These are phyloP conservation scores for Cytospora mali DNA, from an alignment of 2,329 filamentous ascomycete genomes.

Conservation along the genomic window DNA sequence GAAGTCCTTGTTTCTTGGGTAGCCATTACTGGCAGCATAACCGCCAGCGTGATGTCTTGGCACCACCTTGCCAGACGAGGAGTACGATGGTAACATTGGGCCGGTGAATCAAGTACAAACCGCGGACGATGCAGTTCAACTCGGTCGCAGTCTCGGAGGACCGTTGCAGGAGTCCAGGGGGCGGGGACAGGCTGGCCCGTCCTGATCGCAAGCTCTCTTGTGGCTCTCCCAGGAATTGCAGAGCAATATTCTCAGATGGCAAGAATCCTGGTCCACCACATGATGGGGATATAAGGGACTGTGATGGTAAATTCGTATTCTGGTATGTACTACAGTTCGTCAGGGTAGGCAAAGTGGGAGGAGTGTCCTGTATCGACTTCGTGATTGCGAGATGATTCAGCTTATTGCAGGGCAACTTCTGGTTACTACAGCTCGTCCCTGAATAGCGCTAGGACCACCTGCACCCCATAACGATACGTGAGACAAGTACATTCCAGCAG, in stretches of 20 bases:
- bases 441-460: slow-evolving; percentile 15
- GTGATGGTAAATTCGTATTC: slow-evolving; percentile 20
- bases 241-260: slow-evolving; percentile 22
- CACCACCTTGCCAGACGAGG: slow-evolving; percentile 69
- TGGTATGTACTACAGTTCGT: slow-evolving; percentile 12
- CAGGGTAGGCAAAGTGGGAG: not conserved
- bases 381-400: slow-evolving; percentile 24
- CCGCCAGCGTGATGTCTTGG: slow-evolving; percentile 76
- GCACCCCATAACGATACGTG: not conserved
- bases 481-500: slow-evolving; percentile 7
- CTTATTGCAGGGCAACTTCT: slow-evolving; percentile 3
- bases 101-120: slow-evolving; percentile 20
- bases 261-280: slow-evolving; percentile 20
- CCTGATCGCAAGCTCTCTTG: slow-evolving; percentile 18
- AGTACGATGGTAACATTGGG: slow-evolving; percentile 63
- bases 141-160: slow-evolving; percentile 27
- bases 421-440: slow-evolving; percentile 9
- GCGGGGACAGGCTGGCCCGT: slow-evolving; percentile 24
- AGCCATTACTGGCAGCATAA: slow-evolving; percentile 73
- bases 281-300: slow-evolving; percentile 10
- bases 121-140: slow-evolving; percentile 6
- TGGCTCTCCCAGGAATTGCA: slow-evolving; percentile 16
- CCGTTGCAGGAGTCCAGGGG: slow-evolving; percentile 24
- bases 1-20: slow-evolving; percentile 64
- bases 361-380: slow-evolving; percentile 25